Evolutionary conservation across 345 rosid species (phyloP).

Genomic region (Odontarrhena argentea): DNA sequence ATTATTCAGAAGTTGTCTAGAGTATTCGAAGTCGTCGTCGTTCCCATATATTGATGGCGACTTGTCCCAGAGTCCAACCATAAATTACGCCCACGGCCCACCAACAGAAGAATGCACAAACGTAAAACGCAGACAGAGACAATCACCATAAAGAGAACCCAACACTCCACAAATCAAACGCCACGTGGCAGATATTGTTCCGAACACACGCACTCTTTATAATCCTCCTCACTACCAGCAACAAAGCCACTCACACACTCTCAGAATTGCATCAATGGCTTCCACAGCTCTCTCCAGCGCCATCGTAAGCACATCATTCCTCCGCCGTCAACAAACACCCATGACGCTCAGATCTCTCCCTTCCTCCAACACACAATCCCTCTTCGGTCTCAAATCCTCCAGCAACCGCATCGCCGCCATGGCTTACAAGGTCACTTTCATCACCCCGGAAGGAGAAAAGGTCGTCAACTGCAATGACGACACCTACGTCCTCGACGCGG

Average conservation of each 20-base stretch:
- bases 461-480: conserved; percentile 57
- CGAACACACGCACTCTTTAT: conserved; percentile 22
- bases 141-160: conserved; percentile 43
- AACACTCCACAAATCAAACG: conserved; percentile 38
- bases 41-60: neutral
- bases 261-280: conserved; percentile 39
- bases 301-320: conserved; percentile 57
- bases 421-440: conserved; percentile 79
- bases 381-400: conserved; percentile 57
- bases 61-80: conserved; percentile 21
- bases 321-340: conserved; percentile 49
- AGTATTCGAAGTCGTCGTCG: neutral
- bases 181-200: conserved; percentile 60
- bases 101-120: neutral
- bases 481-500: conserved; percentile 61
- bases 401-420: conserved; percentile 52
- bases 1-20: neutral
- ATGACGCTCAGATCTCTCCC: conserved; percentile 54
- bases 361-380: conserved; percentile 43
- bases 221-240: neutral
- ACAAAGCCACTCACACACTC: neutral
- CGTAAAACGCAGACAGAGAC: conserved; percentile 7
- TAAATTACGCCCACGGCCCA: neutral
- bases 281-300: conserved; percentile 61
- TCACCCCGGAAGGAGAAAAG: conserved; percentile 63